A percentile compares a stretch with the other conserved stretches of the same genome.
Evolutionary conservation across 805 yeast species (phyloP).

Genomic region (Candida montana): DNA sequence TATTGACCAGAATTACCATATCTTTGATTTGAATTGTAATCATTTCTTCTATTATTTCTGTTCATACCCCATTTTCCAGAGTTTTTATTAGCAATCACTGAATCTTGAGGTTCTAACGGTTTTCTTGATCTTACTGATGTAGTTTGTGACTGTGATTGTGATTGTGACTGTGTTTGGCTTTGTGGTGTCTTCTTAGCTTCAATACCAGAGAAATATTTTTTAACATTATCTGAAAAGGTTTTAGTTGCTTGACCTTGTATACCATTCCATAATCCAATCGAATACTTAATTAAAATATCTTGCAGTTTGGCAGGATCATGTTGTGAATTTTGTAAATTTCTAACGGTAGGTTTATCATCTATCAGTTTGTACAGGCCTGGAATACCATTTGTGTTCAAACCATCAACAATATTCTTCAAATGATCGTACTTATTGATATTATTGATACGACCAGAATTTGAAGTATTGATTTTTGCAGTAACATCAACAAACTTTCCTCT

Average conservation of each 20-base stretch:
- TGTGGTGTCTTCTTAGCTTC: not conserved
- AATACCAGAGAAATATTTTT: not conserved
- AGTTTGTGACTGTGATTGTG: no score
- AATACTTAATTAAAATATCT: slow-evolving; percentile 2
- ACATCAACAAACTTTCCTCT: slow-evolving; percentile 7
- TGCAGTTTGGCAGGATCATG: not conserved
- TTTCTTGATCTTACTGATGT: not conserved
- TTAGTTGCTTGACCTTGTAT: not conserved
- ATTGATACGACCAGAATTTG: not conserved
- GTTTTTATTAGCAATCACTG: slow-evolving; percentile 4
- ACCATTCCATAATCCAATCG: not conserved
- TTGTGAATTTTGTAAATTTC: not conserved
- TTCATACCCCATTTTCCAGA: slow-evolving; percentile 7
- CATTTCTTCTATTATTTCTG: not conserved
- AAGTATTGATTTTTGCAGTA: not conserved
- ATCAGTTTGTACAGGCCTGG: not conserved
- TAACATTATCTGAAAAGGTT: slow-evolving; percentile 1
- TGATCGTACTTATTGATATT: not conserved
- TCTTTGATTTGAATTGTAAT: not conserved
- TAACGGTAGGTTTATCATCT: not conserved
- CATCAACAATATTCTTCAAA: not conserved
- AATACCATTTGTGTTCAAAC: not conserved
- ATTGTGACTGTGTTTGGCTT: no score
- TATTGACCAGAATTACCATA: not conserved
- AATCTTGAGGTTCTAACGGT: slow-evolving; percentile 8